Percentiles rank a stretch among this genome's conserved stretches.
phyloP scores from a whole-genome alignment of 352 stramenopile genomes.

The Globisporangium lucens region DNA sequence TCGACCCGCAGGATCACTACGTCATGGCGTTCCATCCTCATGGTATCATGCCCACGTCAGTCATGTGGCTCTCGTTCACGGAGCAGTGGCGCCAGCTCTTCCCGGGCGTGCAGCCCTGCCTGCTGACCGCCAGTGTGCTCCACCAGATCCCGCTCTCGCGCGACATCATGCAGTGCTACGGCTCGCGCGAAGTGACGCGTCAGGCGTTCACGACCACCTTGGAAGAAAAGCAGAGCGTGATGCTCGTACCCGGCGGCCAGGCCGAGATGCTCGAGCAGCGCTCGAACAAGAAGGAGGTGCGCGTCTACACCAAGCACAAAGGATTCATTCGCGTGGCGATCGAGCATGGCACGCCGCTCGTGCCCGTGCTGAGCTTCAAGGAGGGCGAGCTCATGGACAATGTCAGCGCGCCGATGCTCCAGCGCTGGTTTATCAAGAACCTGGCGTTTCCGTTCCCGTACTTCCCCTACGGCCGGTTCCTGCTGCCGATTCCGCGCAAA shows the following conservation, averaged over 20 bases:
- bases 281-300: constrained; percentile 55
- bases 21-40: constrained; percentile 80
- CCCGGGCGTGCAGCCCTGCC: constrained; percentile 58
- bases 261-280: constrained; percentile 79
- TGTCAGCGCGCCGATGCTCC: constrained; percentile 59
- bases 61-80: constrained; percentile 80
- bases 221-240: constrained; percentile 53
- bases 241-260: constrained; percentile 78
- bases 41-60: constrained; percentile 70
- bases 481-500: constrained; percentile 69
- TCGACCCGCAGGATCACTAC: constrained; percentile 64
- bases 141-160: constrained; percentile 76
- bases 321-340: constrained; percentile 80
- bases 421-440: constrained; percentile 78
- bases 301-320: constrained; percentile 73
- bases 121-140: constrained; percentile 74
- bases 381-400: constrained; percentile 85
- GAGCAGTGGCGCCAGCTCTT: constrained; percentile 64
- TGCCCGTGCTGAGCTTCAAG: constrained; percentile 79
- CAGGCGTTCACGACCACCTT: constrained; percentile 53
- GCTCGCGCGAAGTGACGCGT: constrained; percentile 69
- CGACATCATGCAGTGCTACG: constrained; percentile 75
- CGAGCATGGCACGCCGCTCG: constrained; percentile 65
- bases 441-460: constrained; percentile 80
- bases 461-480: constrained; percentile 64